Conservation (phyloP, 768 basidiomycete species). For the Xerocomellus intermedius region DNA sequence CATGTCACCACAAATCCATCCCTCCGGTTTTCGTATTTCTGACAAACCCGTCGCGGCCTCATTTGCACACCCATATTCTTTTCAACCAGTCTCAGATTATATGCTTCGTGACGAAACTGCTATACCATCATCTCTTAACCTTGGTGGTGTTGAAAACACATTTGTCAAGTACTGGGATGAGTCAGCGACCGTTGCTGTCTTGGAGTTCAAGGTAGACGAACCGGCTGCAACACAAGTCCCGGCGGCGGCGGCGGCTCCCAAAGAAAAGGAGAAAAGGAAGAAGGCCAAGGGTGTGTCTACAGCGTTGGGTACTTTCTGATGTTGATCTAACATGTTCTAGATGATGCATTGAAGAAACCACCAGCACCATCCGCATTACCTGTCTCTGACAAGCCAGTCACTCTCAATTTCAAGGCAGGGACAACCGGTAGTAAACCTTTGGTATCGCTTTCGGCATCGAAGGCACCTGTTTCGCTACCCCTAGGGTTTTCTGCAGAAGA, state of each 20-base stretch:
- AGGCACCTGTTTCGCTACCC: constrained; percentile 40
- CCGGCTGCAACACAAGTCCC: constrained; percentile 32
- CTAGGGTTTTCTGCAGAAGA: constrained; percentile 74
- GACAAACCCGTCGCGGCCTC: constrained; percentile 87
- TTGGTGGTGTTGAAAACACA: constrained; percentile 69
- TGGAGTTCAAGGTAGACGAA: constrained; percentile 79
- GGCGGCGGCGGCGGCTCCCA: constrained; percentile 42
- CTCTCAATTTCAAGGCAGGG: constrained; percentile 64
- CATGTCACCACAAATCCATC: constrained; percentile 84
- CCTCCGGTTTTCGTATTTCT: constrained; percentile 91
- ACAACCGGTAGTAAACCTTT: constrained; percentile 18
- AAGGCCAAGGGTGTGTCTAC: constrained; percentile 48
- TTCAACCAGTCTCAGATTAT: constrained; percentile 75
- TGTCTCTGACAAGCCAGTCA: constrained; percentile 78
- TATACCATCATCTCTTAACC: constrained; percentile 58
- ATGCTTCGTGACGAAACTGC: constrained; percentile 77
- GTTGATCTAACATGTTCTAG: constrained; percentile 18
- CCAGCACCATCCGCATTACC: constrained; percentile 67
- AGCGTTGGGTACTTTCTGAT: not conserved
- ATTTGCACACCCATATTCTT: constrained; percentile 90
- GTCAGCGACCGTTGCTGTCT: constrained; percentile 65
- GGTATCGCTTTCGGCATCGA: constrained; percentile 26
- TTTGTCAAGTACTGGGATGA: constrained; percentile 96
- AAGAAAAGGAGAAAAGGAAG: constrained; percentile 60
- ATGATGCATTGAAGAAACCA: constrained; percentile 37